Conservation (phyloP, 345 rosid species). For the Salix koriyanagi region DNA sequence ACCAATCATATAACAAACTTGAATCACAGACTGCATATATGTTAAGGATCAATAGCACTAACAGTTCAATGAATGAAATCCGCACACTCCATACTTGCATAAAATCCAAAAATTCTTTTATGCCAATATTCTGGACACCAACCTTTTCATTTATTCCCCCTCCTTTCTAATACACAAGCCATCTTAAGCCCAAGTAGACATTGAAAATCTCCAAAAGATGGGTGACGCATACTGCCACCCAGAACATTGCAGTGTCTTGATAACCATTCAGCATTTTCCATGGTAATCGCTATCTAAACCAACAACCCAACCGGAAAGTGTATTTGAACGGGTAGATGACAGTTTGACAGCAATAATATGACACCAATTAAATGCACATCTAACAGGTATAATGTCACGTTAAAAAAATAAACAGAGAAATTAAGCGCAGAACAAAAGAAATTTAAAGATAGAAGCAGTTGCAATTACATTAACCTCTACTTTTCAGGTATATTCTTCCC, state of each 20-base stretch:
- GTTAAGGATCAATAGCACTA: not conserved
- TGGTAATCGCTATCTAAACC: not conserved
- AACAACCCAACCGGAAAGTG: not conserved
- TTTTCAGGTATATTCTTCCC: not conserved
- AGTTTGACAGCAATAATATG: slow-evolving; percentile 13
- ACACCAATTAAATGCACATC: slow-evolving; percentile 23
- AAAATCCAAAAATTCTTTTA: not conserved
- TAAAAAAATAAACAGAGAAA: slow-evolving; percentile 1
- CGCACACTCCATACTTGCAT: not conserved
- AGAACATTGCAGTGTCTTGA: not conserved
- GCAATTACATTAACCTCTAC: slow-evolving; percentile 7
- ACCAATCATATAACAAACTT: not conserved
- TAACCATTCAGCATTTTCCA: not conserved
- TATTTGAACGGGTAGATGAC: not conserved
- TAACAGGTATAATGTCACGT: slow-evolving; percentile 21
- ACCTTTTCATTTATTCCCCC: not conserved
- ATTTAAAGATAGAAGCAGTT: slow-evolving; percentile 8
- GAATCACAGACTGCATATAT: not conserved
- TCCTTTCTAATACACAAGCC: not conserved
- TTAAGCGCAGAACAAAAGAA: slow-evolving; percentile 4
- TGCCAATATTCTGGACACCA: not conserved
- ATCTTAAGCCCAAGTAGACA: not conserved
- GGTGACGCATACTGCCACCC: not conserved
- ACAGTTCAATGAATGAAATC: not conserved
- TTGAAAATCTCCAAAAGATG: not conserved